Conservation (phyloP, 768 basidiomycete genomes). For the Leccinum barrowsii region DNA sequence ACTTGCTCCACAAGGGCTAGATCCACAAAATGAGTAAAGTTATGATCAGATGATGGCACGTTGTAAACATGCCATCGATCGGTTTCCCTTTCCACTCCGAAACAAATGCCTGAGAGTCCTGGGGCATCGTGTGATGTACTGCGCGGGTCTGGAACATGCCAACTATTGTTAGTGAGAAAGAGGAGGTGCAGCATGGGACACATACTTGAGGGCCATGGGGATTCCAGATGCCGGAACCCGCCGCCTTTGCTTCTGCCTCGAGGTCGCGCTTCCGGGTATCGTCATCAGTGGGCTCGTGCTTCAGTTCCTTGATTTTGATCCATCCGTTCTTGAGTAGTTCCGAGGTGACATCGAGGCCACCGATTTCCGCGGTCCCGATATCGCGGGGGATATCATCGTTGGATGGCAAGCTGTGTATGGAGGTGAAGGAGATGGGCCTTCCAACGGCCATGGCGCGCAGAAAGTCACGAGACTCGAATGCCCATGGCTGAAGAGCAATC, state of each 20-base stretch:
- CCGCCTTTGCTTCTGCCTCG: slow-evolving; percentile 70
- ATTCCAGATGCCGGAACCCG: slow-evolving; percentile 85
- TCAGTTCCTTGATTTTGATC: slow-evolving; percentile 87
- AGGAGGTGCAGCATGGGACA: not conserved
- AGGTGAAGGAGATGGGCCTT: slow-evolving; percentile 83
- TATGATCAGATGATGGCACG: not conserved
- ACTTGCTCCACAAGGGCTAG: slow-evolving; percentile 91
- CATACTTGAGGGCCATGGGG: slow-evolving; percentile 69
- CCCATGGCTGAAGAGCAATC: slow-evolving; percentile 60
- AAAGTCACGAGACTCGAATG: slow-evolving; percentile 92
- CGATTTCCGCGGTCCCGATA: slow-evolving; percentile 71
- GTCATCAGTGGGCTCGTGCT: slow-evolving; percentile 78
- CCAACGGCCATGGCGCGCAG: slow-evolving; percentile 82
- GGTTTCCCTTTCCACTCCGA: slow-evolving; percentile 88
- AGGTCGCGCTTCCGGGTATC: slow-evolving; percentile 68
- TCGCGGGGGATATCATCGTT: slow-evolving; percentile 78
- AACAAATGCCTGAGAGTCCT: slow-evolving; percentile 85
- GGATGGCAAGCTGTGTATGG: slow-evolving; percentile 74
- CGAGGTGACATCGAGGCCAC: slow-evolving; percentile 64
- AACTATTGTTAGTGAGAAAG: not conserved
- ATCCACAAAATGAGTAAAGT: slow-evolving; percentile 7
- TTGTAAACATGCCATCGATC: slow-evolving; percentile 63
- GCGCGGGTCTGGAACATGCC: slow-evolving; percentile 50
- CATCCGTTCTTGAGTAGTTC: slow-evolving; percentile 89
- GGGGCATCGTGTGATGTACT: slow-evolving; percentile 85